Percentiles rank a stretch among this genome's conserved stretches.
These are phyloP conservation scores for Puccinia polysora DNA, from an alignment of 1,284 basidiomycete species.

Conservation along the genomic window DNA sequence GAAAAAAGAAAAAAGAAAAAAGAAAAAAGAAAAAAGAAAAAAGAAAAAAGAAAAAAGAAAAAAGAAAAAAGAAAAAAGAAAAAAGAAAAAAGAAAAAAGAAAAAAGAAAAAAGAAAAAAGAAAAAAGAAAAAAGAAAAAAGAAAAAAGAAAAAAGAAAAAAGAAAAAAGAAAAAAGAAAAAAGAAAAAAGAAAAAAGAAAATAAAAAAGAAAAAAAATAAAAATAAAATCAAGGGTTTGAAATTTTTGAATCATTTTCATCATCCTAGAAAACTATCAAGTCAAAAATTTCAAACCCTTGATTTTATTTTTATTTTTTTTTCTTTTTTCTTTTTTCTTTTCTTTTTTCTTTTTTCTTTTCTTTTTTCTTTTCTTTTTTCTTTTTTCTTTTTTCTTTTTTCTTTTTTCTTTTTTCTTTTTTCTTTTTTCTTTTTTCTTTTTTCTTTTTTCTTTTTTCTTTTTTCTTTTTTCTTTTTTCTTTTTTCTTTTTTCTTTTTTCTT, in stretches of 20 bases:
- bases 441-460: background rate
- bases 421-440: background rate
- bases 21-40: background rate
- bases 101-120: background rate
- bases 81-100: background rate
- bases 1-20: background rate
- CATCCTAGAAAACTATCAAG: too few relatives aligned
- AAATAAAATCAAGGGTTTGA: too few relatives aligned
- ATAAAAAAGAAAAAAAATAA: background rate
- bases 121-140: background rate
- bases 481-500: background rate
- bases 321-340: background rate
- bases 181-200: background rate
- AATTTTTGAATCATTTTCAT: too few relatives aligned
- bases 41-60: background rate
- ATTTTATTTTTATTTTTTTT: constrained; percentile 4
- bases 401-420: background rate
- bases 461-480: background rate
- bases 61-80: background rate
- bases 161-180: background rate
- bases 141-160: background rate
- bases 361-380: background rate
- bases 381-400: background rate
- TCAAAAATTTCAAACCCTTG: too few relatives aligned
- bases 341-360: background rate